phyloP scores from a whole-genome alignment of 176 grass and related monocot species.

The Carex kokanica region DNA sequence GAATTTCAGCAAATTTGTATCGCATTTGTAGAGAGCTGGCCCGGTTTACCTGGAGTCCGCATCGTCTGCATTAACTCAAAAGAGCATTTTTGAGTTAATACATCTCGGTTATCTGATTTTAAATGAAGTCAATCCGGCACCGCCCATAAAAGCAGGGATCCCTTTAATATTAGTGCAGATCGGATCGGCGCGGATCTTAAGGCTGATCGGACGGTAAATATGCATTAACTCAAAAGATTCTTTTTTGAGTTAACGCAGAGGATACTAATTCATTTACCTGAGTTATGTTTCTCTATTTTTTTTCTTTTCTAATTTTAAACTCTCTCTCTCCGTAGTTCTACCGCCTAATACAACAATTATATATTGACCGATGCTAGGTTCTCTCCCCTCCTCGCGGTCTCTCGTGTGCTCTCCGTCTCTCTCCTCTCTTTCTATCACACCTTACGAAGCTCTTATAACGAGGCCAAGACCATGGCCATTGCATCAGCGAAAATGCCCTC shows the following conservation, averaged over 20 bases:
- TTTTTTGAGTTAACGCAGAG: too few species aligned
- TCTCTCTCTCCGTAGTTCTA: background rate
- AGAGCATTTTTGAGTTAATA: too few species aligned
- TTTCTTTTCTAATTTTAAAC: constrained; percentile 23
- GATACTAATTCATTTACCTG: too few species aligned
- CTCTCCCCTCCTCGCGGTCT: background rate
- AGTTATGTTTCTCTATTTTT: background rate
- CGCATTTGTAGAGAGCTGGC: background rate
- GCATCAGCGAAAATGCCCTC: constrained; percentile 5
- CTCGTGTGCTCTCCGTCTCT: background rate
- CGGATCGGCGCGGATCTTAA: too few species aligned
- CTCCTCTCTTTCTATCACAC: background rate
- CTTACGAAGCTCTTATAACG: background rate
- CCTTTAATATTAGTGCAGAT: too few species aligned
- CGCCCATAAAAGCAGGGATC: too few species aligned
- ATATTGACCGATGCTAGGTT: background rate
- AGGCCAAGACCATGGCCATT: constrained; percentile 19
- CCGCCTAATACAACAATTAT: background rate
- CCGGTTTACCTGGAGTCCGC: background rate
- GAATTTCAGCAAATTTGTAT: too few species aligned
- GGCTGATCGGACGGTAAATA: too few species aligned
- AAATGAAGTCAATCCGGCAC: too few species aligned
- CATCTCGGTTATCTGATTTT: too few species aligned
- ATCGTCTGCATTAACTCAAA: too few species aligned
- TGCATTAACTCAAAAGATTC: too few species aligned